Evolutionary conservation across 176 grass and related monocot genomes (phyloP), one percentile per base, ranked within the genome.

Genomic region (Phoenix dactylifera): DNA sequence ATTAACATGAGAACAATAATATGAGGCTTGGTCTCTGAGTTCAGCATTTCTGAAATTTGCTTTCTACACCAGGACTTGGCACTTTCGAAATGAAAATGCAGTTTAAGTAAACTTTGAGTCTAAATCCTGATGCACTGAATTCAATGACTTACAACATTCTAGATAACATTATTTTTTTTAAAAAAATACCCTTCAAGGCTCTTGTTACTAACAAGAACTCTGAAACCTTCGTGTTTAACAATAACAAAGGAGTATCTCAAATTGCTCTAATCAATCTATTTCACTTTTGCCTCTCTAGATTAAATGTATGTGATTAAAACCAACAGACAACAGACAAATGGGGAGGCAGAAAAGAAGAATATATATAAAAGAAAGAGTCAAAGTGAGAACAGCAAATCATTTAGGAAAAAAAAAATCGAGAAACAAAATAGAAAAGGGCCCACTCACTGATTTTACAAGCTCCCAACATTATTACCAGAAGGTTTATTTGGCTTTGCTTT

Each of bases 401-500:
- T 14, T 14, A 6, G 28, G 28, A 6, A 9, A 35, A 44, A 44
- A 44, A 44, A 12, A 44, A 44, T 44, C 35, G 2, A 44, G 35
- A 44, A 44, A 44, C 35, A 14, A 44, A 44, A 44, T 44, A 20
- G 64, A 2, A 59, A 78, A 54, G 17, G 12, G 51, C 68, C 51
- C 16, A 52, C 56, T 55, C 50, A 25, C 49, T 54, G 20, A 39
- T 64, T 57, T 88, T 55, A 70, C n/a, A 60, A 72, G 55, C 71
- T 28, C 0, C 78, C 81, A 50, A 79, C 65, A 55, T 88, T 77
- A 10, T 54, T n/a, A 67, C 62, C 60, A 63, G 75, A 65, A 68
- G 64, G 76, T 71, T 88, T 92, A 70, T 78, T 88, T 54, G 88
- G 84, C 74, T 85, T 95, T 50, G 81, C 80, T 72, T 90, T 96